Conservation (phyloP, 352 stramenopile species). For the Phytophthora quininea region DNA sequence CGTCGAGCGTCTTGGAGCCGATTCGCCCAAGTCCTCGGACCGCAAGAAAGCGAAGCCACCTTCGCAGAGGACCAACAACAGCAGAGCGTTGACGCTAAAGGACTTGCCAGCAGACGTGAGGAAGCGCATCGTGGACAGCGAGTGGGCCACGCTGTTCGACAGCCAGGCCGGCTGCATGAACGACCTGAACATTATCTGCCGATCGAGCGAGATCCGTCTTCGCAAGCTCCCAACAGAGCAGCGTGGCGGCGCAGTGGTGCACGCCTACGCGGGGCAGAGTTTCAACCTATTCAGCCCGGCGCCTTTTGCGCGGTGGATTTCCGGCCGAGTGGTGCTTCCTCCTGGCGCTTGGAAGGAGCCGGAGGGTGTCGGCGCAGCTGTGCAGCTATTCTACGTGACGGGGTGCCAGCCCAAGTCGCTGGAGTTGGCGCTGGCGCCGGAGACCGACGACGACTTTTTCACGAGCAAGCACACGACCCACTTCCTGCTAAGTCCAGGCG, state of each 20-base stretch:
- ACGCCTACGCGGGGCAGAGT: slow-evolving; percentile 81
- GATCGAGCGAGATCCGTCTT: slow-evolving; percentile 71
- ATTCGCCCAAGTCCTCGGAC: slow-evolving; percentile 58
- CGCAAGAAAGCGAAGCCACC: slow-evolving; percentile 46
- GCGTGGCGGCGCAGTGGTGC: slow-evolving; percentile 48
- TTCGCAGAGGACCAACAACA: slow-evolving; percentile 45
- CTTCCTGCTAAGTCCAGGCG: slow-evolving; percentile 93
- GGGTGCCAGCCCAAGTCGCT: slow-evolving; percentile 84
- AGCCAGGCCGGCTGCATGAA: slow-evolving; percentile 58
- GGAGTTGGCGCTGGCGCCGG: slow-evolving; percentile 74
- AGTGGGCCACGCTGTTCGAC: slow-evolving; percentile 83
- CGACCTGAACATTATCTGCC: slow-evolving; percentile 84
- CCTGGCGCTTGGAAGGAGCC: slow-evolving; percentile 95
- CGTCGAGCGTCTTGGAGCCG: slow-evolving; percentile 67
- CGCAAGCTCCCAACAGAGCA: slow-evolving; percentile 69
- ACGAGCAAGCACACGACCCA: slow-evolving; percentile 91
- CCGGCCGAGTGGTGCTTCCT: slow-evolving; percentile 91
- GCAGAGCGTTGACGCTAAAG: slow-evolving; percentile 38
- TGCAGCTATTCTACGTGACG: slow-evolving; percentile 95
- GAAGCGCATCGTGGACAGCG: slow-evolving; percentile 63
- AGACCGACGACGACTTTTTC: slow-evolving; percentile 85
- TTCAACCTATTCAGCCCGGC: slow-evolving; percentile 82
- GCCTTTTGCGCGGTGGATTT: slow-evolving; percentile 88
- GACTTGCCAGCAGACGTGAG: slow-evolving; percentile 60
- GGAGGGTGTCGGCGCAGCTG: slow-evolving; percentile 92